These are phyloP conservation scores for Kluyveromyces dobzhanskii DNA, from an alignment of 805 yeast species.

Conservation along the genomic window DNA sequence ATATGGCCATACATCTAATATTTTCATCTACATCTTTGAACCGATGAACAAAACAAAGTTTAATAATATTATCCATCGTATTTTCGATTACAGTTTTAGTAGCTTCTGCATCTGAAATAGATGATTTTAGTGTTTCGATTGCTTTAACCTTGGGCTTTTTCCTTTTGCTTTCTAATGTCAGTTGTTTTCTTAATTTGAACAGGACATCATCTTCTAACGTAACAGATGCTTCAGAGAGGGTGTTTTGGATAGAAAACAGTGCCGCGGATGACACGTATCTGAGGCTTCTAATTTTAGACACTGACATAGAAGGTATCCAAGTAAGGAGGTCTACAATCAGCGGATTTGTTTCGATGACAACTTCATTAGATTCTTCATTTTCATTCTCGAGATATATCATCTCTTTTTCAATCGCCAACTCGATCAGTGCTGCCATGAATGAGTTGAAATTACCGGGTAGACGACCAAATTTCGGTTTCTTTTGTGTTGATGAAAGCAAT, in stretches of 20 bases:
- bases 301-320: constrained; percentile 71
- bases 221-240: constrained; percentile 44
- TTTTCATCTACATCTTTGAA: constrained; percentile 70
- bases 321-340: constrained; percentile 44
- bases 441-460: constrained; percentile 47
- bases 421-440: constrained; percentile 47
- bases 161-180: constrained; percentile 31
- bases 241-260: constrained; percentile 51
- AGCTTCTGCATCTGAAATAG: constrained; percentile 33
- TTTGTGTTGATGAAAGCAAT: constrained; percentile 40
- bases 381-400: constrained; percentile 36
- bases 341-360: constrained; percentile 23
- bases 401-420: constrained; percentile 53
- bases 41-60: constrained; percentile 62
- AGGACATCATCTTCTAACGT: constrained; percentile 29
- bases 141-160: constrained; percentile 35
- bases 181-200: constrained; percentile 32
- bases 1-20: constrained; percentile 64
- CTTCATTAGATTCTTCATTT: constrained; percentile 28
- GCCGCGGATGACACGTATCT: constrained; percentile 58
- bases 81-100: constrained; percentile 48
- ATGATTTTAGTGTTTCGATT: constrained; percentile 37
- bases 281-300: constrained; percentile 61
- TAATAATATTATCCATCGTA: constrained; percentile 56
- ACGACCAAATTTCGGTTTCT: constrained; percentile 33